A percentile compares a stretch with the other conserved stretches of the same genome.
These are phyloP conservation scores for Monilinia fructicola DNA, from an alignment of 2,329 filamentous ascomycete genomes.

Conservation along the genomic window DNA sequence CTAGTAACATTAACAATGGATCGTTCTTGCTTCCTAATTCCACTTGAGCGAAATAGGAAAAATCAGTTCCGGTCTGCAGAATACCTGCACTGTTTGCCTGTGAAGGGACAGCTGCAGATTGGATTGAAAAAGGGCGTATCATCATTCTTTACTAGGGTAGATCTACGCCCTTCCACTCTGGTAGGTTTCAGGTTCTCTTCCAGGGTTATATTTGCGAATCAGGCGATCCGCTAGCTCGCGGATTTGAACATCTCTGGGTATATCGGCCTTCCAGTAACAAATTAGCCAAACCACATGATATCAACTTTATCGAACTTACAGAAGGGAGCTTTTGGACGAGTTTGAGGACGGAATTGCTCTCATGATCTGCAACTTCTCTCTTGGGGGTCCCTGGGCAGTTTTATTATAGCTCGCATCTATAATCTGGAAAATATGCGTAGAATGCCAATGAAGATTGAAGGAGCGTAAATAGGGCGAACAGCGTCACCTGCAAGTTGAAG, in stretches of 20 bases:
- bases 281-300: slow-evolving; percentile 15
- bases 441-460: slow-evolving; percentile 32
- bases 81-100: slow-evolving; percentile 54
- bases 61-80: slow-evolving; percentile 64
- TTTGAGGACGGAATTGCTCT: slow-evolving; percentile 24
- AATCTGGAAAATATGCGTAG: slow-evolving; percentile 34
- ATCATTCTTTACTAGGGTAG: slow-evolving; percentile 29
- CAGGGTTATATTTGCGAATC: slow-evolving; percentile 33
- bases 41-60: slow-evolving; percentile 62
- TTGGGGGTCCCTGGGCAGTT: neutral
- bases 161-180: slow-evolving; percentile 13
- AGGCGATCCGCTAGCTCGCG: slow-evolving; percentile 30
- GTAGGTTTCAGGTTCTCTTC: slow-evolving; percentile 21
- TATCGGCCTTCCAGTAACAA: slow-evolving; percentile 19
- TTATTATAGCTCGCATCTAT: slow-evolving; percentile 27
- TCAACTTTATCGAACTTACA: slow-evolving; percentile 23
- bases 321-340: slow-evolving; percentile 30
- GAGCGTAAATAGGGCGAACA: slow-evolving; percentile 10
- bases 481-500: neutral
- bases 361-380: slow-evolving; percentile 6
- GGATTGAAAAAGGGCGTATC: slow-evolving; percentile 30
- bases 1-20: slow-evolving; percentile 60
- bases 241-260: slow-evolving; percentile 31
- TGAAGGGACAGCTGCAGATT: slow-evolving; percentile 43
- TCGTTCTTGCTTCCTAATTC: slow-evolving; percentile 55